Evolutionary conservation across 108 stramenopile species (phyloP).

Genomic region (Cyclotella choctawhatcheeana): DNA sequence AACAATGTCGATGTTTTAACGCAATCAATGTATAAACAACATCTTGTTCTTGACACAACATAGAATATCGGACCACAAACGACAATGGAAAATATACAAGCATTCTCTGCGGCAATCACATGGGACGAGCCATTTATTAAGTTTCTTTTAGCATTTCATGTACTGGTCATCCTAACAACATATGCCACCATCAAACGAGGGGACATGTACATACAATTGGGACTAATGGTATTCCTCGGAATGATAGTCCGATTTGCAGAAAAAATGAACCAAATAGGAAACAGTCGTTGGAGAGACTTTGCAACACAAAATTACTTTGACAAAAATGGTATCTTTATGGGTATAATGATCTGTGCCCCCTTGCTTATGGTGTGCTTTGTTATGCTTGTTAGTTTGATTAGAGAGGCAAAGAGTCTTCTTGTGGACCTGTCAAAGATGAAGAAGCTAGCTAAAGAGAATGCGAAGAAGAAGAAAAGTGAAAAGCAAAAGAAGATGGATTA

Average conservation of each 20-base stretch:
- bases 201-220: constrained; percentile 51
- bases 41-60: background rate
- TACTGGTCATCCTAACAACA: constrained; percentile 58
- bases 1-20: no score
- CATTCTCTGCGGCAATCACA: constrained; percentile 77
- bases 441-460: constrained; percentile 47
- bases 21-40: background rate
- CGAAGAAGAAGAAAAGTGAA: constrained; percentile 33
- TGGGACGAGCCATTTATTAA: constrained; percentile 86
- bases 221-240: constrained; percentile 70
- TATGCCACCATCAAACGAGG: constrained; percentile 50
- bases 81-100: constrained; percentile 73
- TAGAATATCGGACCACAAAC: constrained; percentile 63
- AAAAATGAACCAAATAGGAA: constrained; percentile 60
- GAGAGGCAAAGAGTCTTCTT: constrained; percentile 73
- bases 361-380: constrained; percentile 70
- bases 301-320: constrained; percentile 94
- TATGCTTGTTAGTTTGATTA: constrained; percentile 76
- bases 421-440: constrained; percentile 76
- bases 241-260: constrained; percentile 76
- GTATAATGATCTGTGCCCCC: constrained; percentile 84
- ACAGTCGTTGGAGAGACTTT: constrained; percentile 74
- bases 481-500: constrained; percentile 41
- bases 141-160: constrained; percentile 67
- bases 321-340: constrained; percentile 79